Conservation (phyloP, 2,329 filamentous ascomycete species). For the Mollisiaceae sp. region DNA sequence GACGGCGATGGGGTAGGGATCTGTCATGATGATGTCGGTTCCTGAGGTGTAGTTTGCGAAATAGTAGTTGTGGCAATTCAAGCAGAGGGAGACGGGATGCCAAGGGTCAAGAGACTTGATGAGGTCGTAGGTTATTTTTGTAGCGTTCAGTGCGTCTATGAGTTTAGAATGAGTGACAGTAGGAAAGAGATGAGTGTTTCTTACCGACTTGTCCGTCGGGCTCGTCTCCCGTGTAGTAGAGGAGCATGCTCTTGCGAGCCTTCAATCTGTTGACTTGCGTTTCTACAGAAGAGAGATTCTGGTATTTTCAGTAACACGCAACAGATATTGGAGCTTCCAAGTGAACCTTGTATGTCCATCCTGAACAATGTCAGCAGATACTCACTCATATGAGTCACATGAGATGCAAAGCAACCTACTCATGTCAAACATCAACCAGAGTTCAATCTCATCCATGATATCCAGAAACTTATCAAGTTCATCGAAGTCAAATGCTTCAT, state of each 20-base stretch:
- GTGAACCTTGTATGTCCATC: conserved; percentile 24
- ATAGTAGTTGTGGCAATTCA: conserved; percentile 58
- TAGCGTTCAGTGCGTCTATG: conserved; percentile 48
- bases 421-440: conserved; percentile 50
- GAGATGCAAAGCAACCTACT: conserved; percentile 49
- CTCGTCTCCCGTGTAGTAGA: conserved; percentile 60
- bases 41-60: conserved; percentile 53
- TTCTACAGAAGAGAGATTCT: conserved; percentile 44
- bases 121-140: conserved; percentile 47
- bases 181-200: not conserved
- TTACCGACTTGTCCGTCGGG: conserved; percentile 45
- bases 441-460: conserved; percentile 47
- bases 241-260: conserved; percentile 48
- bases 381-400: conserved; percentile 32
- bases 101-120: conserved; percentile 54
- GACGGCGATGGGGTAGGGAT: conserved; percentile 54
- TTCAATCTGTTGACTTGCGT: conserved; percentile 29
- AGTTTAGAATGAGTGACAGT: not conserved
- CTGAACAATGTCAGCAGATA: conserved; percentile 13
- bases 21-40: conserved; percentile 55
- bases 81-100: conserved; percentile 53
- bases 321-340: not conserved
- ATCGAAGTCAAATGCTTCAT: conserved; percentile 41
- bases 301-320: not conserved
- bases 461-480: conserved; percentile 47